Evolutionary conservation across 2,329 filamentous ascomycete genomes (phyloP), one percentile per base, ranked within the genome.

Genomic region (Neodidymelliopsis sp.): DNA sequence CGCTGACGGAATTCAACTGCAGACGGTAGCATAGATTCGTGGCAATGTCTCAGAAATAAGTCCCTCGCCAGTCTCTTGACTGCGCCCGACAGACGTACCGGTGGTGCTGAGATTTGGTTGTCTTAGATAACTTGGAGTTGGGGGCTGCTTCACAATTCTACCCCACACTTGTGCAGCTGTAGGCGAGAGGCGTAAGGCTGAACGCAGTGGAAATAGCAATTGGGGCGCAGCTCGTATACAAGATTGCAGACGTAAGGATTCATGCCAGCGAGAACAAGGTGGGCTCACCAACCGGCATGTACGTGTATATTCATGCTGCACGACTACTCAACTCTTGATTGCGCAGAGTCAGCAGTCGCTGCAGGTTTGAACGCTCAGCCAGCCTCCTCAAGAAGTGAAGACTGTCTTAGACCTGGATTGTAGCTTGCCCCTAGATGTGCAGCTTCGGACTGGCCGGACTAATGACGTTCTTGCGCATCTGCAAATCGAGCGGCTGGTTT

Each of bases 161-260:
- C 30, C 31, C 45, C 24, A 29, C 18, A 37, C 37, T 37, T 24
- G 11, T 40, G 47, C 35, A 50, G 18, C 23, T 23, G 19, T 18
- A 39, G 15, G 29, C 35, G 35, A 44, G 35, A 25, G 29, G 40
- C 40, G 47, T 44, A 44, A 50, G 34, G 47, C 40, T 44, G 47
- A 50, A 25, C 15, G 15, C 39, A 24, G n/a, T 29, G 9, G 35
- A 29, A 44, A 40, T 35, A 33, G 30, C 24, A 19, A 19, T 27
- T 20, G 46, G 22, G 27, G 46, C 39, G 28, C 39, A 35, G 34
- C 23, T 30, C 34, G 28, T 44, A 29, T 28, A 29, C 9, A 16
- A 40, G 12, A 35, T 44, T 39, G 23, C 13, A 16, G 11, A 19
- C 28, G 24, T 31, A 12, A 18, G 30, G 2, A 18, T 7, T 24